Evolutionary conservation across 2,329 filamentous ascomycete species (phyloP).

Genomic region (Atkinsonella texensis): DNA sequence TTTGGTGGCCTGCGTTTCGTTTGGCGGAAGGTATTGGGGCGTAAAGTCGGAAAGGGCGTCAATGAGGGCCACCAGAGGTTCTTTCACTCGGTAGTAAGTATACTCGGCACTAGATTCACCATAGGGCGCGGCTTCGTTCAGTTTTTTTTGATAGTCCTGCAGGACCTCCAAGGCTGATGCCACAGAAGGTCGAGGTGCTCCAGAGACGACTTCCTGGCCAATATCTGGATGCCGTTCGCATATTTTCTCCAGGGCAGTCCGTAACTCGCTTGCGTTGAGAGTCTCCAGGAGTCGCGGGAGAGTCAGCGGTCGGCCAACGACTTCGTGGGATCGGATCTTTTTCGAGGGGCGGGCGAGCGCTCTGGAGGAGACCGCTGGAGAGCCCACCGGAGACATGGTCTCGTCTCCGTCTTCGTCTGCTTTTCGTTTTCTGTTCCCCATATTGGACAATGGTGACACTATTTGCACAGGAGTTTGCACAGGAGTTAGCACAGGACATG

Average conservation of each 20-base stretch:
- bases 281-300: constrained; percentile 80
- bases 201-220: constrained; percentile 68
- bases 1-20: constrained; percentile 69
- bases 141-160: constrained; percentile 63
- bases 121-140: constrained; percentile 75
- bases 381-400: constrained; percentile 76
- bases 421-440: constrained; percentile 67
- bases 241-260: constrained; percentile 77
- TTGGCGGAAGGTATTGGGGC: constrained; percentile 85
- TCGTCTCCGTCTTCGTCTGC: constrained; percentile 71
- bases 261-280: constrained; percentile 72
- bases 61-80: constrained; percentile 66
- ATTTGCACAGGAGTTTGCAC: neutral
- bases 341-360: constrained; percentile 56
- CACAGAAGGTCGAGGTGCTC: constrained; percentile 79
- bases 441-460: constrained; percentile 38
- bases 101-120: constrained; percentile 82
- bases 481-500: neutral
- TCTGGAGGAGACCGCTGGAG: constrained; percentile 62
- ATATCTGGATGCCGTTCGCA: constrained; percentile 84
- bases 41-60: constrained; percentile 91
- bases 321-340: constrained; percentile 50
- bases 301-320: constrained; percentile 43
- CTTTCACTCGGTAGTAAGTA: constrained; percentile 83
- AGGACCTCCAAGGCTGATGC: constrained; percentile 70